These are phyloP conservation scores for Bryoerythrophyllum caledonicum DNA, from an alignment of 225 moss, liverwort and hornwort species.

Conservation along the genomic window DNA sequence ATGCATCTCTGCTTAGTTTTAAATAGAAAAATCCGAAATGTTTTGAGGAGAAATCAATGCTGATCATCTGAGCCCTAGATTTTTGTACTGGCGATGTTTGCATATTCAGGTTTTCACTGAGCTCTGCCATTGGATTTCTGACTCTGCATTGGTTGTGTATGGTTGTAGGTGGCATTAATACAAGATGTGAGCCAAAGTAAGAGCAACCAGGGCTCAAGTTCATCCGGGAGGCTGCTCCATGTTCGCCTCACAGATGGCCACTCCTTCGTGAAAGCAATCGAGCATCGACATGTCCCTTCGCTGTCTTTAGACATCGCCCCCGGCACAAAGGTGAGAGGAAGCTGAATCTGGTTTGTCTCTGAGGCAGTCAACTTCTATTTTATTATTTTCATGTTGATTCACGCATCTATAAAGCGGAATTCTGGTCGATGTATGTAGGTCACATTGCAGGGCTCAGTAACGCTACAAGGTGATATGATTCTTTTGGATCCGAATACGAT, in stretches of 20 bases:
- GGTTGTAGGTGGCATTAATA: conserved; percentile 61
- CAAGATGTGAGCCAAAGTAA: conserved; percentile 84
- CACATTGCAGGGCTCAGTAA: conserved; percentile 62
- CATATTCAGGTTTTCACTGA: not conserved
- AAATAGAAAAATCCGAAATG: too few species aligned
- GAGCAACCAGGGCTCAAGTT: conserved; percentile 54
- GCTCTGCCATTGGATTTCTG: not conserved
- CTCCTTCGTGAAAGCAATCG: conserved; percentile 67
- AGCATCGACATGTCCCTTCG: conserved; percentile 63
- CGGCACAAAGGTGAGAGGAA: conserved; percentile 78
- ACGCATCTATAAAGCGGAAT: not conserved
- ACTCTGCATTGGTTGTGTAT: not conserved
- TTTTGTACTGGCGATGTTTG: not conserved
- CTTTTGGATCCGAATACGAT: conserved; percentile 75
- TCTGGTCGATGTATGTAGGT: conserved; percentile 54
- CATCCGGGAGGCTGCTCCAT: conserved; percentile 63
- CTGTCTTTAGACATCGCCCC: conserved; percentile 80
- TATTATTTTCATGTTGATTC: not conserved
- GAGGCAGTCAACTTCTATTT: not conserved
- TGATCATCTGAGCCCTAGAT: not conserved
- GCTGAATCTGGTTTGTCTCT: not conserved
- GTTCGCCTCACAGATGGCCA: conserved; percentile 88
- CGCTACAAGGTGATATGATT: conserved; percentile 72
- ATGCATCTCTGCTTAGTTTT: not conserved
- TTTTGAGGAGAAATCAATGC: not conserved